Conservation (phyloP, 139 green algal species). For the Coelastrella sp. region DNA sequence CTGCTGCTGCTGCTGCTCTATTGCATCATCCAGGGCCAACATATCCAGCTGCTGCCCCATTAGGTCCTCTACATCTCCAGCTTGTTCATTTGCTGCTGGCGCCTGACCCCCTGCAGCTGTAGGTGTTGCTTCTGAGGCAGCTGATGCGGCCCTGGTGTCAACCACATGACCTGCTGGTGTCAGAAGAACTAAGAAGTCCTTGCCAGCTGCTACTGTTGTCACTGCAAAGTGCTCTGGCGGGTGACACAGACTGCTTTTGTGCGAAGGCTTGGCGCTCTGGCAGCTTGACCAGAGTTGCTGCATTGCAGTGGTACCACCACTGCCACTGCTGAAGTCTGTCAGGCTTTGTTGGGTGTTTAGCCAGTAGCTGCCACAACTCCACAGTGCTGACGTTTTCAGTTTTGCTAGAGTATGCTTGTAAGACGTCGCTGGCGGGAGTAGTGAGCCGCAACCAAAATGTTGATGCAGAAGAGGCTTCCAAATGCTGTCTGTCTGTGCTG, state of each 20-base stretch:
- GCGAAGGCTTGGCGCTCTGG: background rate
- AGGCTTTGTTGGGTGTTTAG: background rate
- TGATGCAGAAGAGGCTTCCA: background rate
- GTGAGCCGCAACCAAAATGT: background rate
- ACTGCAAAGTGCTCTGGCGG: slow-evolving; percentile 5
- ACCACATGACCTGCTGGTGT: background rate
- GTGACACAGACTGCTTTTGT: background rate
- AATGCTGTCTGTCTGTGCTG: background rate
- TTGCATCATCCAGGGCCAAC: too few relatives aligned
- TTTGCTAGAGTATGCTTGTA: slow-evolving; percentile 6
- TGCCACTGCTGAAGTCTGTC: background rate
- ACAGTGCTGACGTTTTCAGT: background rate
- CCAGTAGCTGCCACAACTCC: background rate
- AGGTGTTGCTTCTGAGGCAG: slow-evolving; percentile 22
- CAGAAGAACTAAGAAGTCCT: background rate
- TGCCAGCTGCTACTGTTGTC: slow-evolving; percentile 26
- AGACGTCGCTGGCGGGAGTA: background rate
- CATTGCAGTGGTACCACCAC: background rate
- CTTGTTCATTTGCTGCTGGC: background rate
- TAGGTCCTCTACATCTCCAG: background rate
- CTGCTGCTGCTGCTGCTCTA: slow-evolving; percentile 36
- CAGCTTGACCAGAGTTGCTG: slow-evolving; percentile 17
- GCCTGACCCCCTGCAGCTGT: background rate
- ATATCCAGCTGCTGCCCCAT: slow-evolving; percentile 1
- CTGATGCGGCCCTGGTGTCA: slow-evolving; percentile 24